Evolutionary conservation across 1,284 basidiomycete species (phyloP), one percentile per base, ranked within the genome.

Genomic region (Lentinula novae-zelandiae): DNA sequence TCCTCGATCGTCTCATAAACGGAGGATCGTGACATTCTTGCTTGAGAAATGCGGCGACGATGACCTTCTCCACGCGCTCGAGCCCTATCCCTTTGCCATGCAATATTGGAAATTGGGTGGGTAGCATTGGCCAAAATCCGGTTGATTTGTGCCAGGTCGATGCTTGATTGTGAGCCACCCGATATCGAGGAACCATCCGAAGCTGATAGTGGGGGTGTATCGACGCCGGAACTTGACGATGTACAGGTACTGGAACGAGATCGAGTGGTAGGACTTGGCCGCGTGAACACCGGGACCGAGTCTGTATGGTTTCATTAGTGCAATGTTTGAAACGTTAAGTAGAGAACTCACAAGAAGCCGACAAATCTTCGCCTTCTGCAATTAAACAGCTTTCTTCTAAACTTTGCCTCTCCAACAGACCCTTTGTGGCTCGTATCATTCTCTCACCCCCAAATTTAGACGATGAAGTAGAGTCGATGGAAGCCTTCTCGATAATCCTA

Each of bases 1-100:
- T 92, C 89, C 56, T 89, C 79, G 58, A 93, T 92, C 0, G 87
- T 91, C 69, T 91, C 89, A 63, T 90, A 91, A 0, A 90, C 79
- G 0, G 90, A 92, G 0, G 84, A 76, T 2, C 86, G 78, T 9
- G 87, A 87, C 12, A 80, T 79, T 27, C 81, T 82, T 50, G 81
- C 79, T 58, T 85, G 80, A 10, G 89, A 90, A 54, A 84, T 80
- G 2, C 87, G 82, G 55, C 86, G 84, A 54, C 85, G 85, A 69
- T 90, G 89, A 6, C 87, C 86, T 49, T 82, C 79, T 1, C 87
- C 86, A 15, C 82, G 79, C 40, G 83, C 78, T 17, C 84, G 77
- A 15, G 82, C 72, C 27, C 82, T 77, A 6, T 71, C 70, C 7
- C 75, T 72, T 44, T 74, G 69, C 31, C 77, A 73, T 6, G 70